Evolutionary conservation across 1,284 basidiomycete species (phyloP).

Genomic region (Stygiomarasmius scandens): DNA sequence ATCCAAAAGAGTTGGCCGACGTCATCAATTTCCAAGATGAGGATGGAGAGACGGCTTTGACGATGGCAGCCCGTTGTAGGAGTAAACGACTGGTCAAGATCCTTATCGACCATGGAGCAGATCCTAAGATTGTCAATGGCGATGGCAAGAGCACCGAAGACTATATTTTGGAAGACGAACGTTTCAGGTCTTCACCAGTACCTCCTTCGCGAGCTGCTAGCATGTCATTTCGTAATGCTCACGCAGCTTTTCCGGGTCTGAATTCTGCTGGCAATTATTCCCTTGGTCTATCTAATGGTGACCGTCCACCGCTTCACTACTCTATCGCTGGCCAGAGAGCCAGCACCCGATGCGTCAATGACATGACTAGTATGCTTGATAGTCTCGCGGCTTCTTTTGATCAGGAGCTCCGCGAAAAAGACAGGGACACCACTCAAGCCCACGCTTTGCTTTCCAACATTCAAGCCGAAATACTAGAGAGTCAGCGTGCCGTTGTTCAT

Average conservation of each 20-base stretch:
- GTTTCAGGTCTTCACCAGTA: slow-evolving; percentile 89
- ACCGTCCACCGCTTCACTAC: slow-evolving; percentile 78
- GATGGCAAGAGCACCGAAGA: slow-evolving; percentile 99
- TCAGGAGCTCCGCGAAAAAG: slow-evolving; percentile 88
- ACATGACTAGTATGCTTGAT: slow-evolving; percentile 87
- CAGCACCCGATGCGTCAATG: slow-evolving; percentile 81
- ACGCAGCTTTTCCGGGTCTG: slow-evolving; percentile 54
- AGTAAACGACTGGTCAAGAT: slow-evolving; percentile 97
- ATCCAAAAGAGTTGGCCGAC: slow-evolving; percentile 95
- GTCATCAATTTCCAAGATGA: slow-evolving; percentile 99
- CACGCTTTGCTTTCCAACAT: slow-evolving; percentile 87
- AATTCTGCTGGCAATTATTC: slow-evolving; percentile 41
- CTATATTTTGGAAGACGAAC: slow-evolving; percentile 98
- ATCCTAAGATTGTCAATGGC: slow-evolving; percentile 93
- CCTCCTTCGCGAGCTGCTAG: slow-evolving; percentile 64
- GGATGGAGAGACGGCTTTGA: slow-evolving; percentile 97
- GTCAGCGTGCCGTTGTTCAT: slow-evolving; percentile 74
- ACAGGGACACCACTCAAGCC: slow-evolving; percentile 90
- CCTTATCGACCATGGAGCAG: slow-evolving; percentile 94
- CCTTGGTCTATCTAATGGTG: slow-evolving; percentile 52
- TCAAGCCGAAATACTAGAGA: slow-evolving; percentile 90
- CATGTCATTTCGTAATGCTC: slow-evolving; percentile 72
- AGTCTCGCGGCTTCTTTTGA: slow-evolving; percentile 93
- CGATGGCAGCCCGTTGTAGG: slow-evolving; percentile 94
- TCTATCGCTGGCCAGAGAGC: slow-evolving; percentile 89